phyloP scores from a whole-genome alignment of 345 rosid species.

The Gossypium longicalyx region DNA sequence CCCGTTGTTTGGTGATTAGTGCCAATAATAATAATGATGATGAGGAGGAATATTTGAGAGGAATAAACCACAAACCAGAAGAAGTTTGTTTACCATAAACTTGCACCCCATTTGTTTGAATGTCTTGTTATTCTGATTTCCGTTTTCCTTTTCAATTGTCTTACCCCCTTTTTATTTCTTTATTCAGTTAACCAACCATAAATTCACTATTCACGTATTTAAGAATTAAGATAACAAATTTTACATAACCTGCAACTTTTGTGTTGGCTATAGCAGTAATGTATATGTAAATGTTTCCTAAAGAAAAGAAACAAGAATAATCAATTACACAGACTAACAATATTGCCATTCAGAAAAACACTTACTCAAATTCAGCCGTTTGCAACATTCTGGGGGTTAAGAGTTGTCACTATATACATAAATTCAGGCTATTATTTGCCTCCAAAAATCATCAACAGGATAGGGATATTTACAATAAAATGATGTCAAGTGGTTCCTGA shows the following conservation, averaged over 20 bases:
- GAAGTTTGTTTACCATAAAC: not conserved
- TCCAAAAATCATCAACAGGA: not conserved
- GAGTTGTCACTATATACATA: not conserved
- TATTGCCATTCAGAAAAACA: not conserved
- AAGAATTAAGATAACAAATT: not conserved
- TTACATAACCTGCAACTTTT: not conserved
- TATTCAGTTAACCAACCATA: not conserved
- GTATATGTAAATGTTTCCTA: not conserved
- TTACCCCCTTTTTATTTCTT: not conserved
- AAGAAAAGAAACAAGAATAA: not conserved
- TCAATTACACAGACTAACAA: not conserved
- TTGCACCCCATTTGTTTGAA: not conserved
- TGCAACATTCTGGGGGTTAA: not conserved
- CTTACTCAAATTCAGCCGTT: not conserved
- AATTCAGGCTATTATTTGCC: not conserved
- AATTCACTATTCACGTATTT: not conserved
- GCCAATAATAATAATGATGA: not conserved
- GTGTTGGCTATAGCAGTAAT: not conserved
- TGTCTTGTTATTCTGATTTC: not conserved
- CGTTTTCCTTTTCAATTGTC: not conserved
- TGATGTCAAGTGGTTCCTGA: not conserved
- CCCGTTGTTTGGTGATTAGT: not conserved
- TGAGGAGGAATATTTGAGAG: too few species aligned
- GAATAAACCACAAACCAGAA: not conserved
- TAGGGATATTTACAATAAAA: not conserved